Conservation (phyloP, 2,329 filamentous ascomycete genomes). For the Sporothrix dimorphospora region DNA sequence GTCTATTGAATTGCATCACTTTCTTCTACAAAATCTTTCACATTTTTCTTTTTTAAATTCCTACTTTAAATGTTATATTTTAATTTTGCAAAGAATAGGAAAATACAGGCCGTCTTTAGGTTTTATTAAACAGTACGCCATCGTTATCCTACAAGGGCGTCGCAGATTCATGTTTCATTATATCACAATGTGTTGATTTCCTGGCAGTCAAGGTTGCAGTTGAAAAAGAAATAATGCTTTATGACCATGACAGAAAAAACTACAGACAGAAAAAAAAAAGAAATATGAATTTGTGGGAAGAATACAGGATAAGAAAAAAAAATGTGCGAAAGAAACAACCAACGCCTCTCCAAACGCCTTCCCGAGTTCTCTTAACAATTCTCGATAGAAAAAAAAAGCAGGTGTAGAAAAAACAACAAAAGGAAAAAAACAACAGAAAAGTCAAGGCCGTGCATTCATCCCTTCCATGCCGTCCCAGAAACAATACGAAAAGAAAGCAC, state of each 20-base stretch:
- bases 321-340: not conserved
- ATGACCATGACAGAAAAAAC: not conserved
- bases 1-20: too few species aligned
- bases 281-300: not conserved
- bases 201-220: too few species aligned
- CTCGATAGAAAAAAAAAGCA: not conserved
- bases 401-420: not conserved
- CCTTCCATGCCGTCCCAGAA: constrained; percentile 13
- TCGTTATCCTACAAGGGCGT: too few species aligned
- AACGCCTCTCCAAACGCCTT: not conserved
- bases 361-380: not conserved
- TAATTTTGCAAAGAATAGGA: too few species aligned
- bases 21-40: not conserved
- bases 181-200: too few species aligned
- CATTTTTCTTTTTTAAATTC: not conserved
- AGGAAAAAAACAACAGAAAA: not conserved
- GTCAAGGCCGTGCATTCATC: constrained; percentile 17
- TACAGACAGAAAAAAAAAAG: not conserved
- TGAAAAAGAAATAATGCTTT: not conserved
- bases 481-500: not conserved
- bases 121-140: too few species aligned
- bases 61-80: too few species aligned
- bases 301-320: not conserved
- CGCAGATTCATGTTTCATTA: too few species aligned
- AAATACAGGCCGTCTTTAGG: too few species aligned